Evolutionary conservation across 331 rosid species (phyloP).

Genomic region (Malus hybrid): DNA sequence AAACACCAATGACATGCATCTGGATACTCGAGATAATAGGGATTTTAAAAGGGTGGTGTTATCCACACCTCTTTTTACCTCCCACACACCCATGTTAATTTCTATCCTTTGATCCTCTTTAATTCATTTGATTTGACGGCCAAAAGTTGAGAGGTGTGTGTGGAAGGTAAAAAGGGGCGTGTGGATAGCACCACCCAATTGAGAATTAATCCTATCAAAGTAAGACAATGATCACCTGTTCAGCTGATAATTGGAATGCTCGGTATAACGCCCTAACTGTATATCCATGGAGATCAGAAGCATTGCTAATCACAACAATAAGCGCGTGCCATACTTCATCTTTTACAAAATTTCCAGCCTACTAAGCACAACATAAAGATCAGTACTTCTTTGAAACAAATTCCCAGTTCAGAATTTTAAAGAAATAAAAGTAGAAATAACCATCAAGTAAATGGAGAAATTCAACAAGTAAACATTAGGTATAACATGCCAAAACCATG

Average conservation of each 20-base stretch:
- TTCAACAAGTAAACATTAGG: neutral
- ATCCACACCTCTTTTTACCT: too few relatives aligned
- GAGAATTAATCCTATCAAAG: constrained; percentile 8
- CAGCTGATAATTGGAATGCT: constrained; percentile 71
- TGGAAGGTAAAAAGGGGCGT: too few relatives aligned
- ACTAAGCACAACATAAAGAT: constrained; percentile 67
- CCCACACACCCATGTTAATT: too few relatives aligned
- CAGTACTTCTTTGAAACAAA: constrained; percentile 30
- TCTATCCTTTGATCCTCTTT: too few relatives aligned
- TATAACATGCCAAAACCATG: neutral
- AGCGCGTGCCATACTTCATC: constrained; percentile 96
- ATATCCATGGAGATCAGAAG: constrained; percentile 95
- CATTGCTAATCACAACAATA: constrained; percentile 85
- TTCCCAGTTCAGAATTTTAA: neutral
- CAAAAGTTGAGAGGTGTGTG: too few relatives aligned
- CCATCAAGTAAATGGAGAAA: neutral
- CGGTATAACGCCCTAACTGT: constrained; percentile 82
- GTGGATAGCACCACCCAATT: neutral
- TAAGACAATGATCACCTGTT: constrained; percentile 55
- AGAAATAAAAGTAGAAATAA: neutral
- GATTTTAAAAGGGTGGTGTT: constrained; percentile 1
- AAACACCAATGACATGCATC: neutral
- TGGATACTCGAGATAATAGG: neutral
- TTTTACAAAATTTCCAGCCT: constrained; percentile 99
- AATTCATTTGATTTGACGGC: too few relatives aligned